A percentile compares a stretch with the other conserved stretches of the same genome.
phyloP scores from a whole-genome alignment of 192 early-diverging fungal species.

The Lobosporangium transversale region DNA sequence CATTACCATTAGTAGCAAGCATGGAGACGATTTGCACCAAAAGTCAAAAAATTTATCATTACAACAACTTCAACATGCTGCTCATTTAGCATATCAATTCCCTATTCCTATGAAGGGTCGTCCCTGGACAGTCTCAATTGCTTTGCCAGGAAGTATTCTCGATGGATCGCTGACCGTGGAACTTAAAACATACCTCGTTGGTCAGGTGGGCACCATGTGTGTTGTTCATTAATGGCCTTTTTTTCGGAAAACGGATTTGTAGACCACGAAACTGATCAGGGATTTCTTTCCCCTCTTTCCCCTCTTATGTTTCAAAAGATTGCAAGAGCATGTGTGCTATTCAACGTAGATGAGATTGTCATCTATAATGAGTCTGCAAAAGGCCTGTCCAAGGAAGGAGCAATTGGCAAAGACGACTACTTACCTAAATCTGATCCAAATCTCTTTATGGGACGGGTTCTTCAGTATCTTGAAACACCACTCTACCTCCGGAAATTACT shows the following conservation, averaged over 20 bases:
- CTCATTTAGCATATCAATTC: conserved; percentile 48
- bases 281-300: no score
- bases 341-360: conserved; percentile 75
- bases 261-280: no score
- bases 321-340: conserved; percentile 64
- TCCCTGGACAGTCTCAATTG: conserved; percentile 70
- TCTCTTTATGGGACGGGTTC: conserved; percentile 70
- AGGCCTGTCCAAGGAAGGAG: conserved; percentile 47
- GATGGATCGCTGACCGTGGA: conserved; percentile 70
- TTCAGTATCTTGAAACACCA: conserved; percentile 77
- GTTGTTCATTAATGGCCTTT: neutral
- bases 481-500: conserved; percentile 73
- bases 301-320: no score
- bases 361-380: conserved; percentile 67
- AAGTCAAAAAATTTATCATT: conserved; percentile 34
- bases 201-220: conserved; percentile 58
- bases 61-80: conserved; percentile 48
- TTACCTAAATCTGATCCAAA: conserved; percentile 61
- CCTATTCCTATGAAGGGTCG: conserved; percentile 50
- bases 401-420: conserved; percentile 47
- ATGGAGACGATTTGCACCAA: no score
- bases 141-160: conserved; percentile 72
- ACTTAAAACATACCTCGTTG: conserved; percentile 75
- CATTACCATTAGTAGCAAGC: no score
- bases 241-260: neutral